These are phyloP conservation scores for Nicotiana tomentosiformis DNA, from an alignment of 257 asterid species.

Conservation along the genomic window DNA sequence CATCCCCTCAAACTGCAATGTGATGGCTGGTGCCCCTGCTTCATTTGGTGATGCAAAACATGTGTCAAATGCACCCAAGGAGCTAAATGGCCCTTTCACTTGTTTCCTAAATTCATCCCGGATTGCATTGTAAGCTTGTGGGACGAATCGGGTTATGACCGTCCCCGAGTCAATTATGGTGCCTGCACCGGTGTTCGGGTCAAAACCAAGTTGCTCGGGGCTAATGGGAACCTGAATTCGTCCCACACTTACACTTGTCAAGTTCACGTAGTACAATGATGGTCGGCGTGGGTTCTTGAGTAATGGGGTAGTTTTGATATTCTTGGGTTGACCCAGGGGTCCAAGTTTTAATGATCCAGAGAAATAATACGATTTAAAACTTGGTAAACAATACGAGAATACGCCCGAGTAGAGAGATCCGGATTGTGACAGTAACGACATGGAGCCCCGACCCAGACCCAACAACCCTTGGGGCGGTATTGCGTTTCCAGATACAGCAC, in stretches of 20 bases:
- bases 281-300: slow-evolving; percentile 82
- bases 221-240: slow-evolving; percentile 41
- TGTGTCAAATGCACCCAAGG: slow-evolving; percentile 70
- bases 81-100: slow-evolving; percentile 41
- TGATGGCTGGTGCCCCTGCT: slow-evolving; percentile 35
- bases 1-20: slow-evolving; percentile 48
- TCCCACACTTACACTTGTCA: slow-evolving; percentile 77
- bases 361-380: slow-evolving; percentile 74
- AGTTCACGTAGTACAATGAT: slow-evolving; percentile 71
- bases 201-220: slow-evolving; percentile 49
- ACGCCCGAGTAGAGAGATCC: slow-evolving; percentile 62
- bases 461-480: slow-evolving; percentile 80
- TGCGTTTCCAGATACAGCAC: slow-evolving; percentile 43
- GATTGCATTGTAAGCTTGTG: slow-evolving; percentile 49
- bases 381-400: slow-evolving; percentile 81
- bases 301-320: slow-evolving; percentile 60
- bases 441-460: slow-evolving; percentile 85
- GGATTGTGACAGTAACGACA: slow-evolving; percentile 66
- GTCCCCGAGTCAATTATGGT: slow-evolving; percentile 75
- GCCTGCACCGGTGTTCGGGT: slow-evolving; percentile 71
- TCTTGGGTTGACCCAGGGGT: slow-evolving; percentile 68
- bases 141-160: slow-evolving; percentile 46
- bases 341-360: slow-evolving; percentile 92
- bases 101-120: slow-evolving; percentile 54
- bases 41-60: slow-evolving; percentile 43